Evolutionary conservation across 2,329 filamentous ascomycete genomes (phyloP).

Genomic region (Cadophora sp.): DNA sequence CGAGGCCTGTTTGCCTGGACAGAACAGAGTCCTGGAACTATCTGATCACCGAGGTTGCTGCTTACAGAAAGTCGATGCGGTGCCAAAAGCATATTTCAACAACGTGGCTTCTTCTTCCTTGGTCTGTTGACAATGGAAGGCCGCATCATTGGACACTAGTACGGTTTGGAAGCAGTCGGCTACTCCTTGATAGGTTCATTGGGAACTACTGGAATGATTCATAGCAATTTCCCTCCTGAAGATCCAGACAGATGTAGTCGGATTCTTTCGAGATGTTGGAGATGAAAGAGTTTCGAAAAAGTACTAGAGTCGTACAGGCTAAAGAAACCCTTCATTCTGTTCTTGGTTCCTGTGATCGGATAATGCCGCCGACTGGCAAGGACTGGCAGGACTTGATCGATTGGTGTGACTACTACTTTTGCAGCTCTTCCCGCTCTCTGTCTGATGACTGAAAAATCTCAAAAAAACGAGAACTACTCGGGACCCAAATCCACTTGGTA

Average conservation of each 20-base stretch:
- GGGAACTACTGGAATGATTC: not conserved
- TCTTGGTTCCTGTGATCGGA: not conserved
- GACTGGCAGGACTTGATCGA: not conserved
- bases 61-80: not conserved
- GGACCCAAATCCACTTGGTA: not conserved
- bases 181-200: slow-evolving; percentile 1
- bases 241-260: not conserved
- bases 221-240: not conserved
- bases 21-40: slow-evolving; percentile 2
- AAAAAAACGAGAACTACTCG: not conserved
- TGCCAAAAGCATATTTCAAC: slow-evolving; percentile 19
- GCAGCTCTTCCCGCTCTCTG: not conserved
- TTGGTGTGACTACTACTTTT: not conserved
- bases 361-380: not conserved
- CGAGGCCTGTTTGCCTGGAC: slow-evolving; percentile 23
- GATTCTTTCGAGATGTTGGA: not conserved
- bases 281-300: not conserved
- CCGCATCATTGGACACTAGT: not conserved
- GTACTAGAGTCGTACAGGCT: not conserved
- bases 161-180: not conserved
- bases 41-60: not conserved
- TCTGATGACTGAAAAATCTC: not conserved
- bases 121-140: not conserved
- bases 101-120: slow-evolving; percentile 22
- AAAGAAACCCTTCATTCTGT: not conserved